Conservation (phyloP, 257 asterid genomes). For the Solanum pinnatisectum region DNA sequence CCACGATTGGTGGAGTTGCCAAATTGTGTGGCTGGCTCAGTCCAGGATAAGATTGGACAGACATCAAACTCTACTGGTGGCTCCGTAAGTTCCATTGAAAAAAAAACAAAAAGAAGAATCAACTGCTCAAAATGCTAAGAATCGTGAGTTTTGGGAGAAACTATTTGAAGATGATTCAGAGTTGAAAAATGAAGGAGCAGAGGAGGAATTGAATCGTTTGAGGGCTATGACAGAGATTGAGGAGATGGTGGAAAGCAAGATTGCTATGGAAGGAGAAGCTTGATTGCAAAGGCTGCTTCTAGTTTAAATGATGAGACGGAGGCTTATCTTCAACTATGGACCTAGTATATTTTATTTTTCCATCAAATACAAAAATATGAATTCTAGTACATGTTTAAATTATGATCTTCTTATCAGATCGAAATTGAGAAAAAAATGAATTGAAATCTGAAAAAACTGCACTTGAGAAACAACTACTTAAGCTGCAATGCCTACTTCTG, state of each 20-base stretch:
- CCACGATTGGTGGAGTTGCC: not conserved
- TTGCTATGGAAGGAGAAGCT: not conserved
- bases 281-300: not conserved
- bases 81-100: slow-evolving; percentile 1
- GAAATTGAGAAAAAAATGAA: not conserved
- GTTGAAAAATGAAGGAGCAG: slow-evolving; percentile 2
- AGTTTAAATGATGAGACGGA: not conserved
- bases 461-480: slow-evolving; percentile 36
- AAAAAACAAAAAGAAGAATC: not conserved
- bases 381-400: not conserved
- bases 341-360: not conserved
- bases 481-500: slow-evolving; percentile 22
- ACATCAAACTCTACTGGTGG: slow-evolving; percentile 6
- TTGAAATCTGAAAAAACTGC: slow-evolving; percentile 29
- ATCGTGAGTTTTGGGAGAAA: slow-evolving; percentile 16
- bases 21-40: not conserved
- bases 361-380: not conserved
- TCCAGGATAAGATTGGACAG: not conserved
- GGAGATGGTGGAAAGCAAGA: slow-evolving; percentile 11
- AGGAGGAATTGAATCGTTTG: not conserved
- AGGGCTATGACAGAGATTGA: slow-evolving; percentile 10
- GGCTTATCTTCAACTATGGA: slow-evolving; percentile 7
- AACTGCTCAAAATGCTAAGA: slow-evolving; percentile 6
- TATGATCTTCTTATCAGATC: not conserved
- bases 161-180: slow-evolving; percentile 17